These are phyloP conservation scores for Cryphonectria carpinicola DNA, from an alignment of 2,329 filamentous ascomycete genomes.

Conservation along the genomic window DNA sequence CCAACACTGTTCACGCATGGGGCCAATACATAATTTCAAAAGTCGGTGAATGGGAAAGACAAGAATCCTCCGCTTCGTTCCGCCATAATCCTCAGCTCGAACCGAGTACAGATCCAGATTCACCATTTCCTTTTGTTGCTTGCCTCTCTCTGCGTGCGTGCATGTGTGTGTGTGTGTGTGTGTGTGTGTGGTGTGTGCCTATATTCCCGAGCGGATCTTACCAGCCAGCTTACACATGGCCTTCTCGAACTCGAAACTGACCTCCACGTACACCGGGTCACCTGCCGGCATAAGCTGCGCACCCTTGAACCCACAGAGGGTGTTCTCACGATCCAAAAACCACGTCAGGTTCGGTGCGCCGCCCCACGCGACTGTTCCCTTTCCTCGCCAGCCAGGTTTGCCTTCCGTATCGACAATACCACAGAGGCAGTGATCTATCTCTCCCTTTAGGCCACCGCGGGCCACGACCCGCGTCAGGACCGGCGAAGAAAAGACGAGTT, in stretches of 20 bases:
- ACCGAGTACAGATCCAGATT: background rate
- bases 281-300: conserved; percentile 23
- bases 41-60: conserved; percentile 7
- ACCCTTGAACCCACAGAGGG: conserved; percentile 44
- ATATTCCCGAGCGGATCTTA: background rate
- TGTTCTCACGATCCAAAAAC: conserved; percentile 54
- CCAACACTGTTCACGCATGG: background rate
- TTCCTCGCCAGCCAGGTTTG: conserved; percentile 48
- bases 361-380: conserved; percentile 49
- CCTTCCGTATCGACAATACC: conserved; percentile 47
- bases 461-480: conserved; percentile 38
- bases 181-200: too few relatives aligned
- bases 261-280: conserved; percentile 21
- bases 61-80: background rate
- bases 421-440: conserved; percentile 46
- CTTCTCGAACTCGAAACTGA: conserved; percentile 23
- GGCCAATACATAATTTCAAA: background rate
- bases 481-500: conserved; percentile 36
- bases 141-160: background rate
- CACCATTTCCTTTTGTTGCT: background rate
- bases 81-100: background rate
- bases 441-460: conserved; percentile 30
- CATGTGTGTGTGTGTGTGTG: too few relatives aligned
- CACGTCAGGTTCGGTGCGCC: conserved; percentile 50
- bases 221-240: conserved; percentile 22